Evolutionary conservation across 2,329 filamentous ascomycete species (phyloP).

Genomic region (Parafenestella ontariensis): DNA sequence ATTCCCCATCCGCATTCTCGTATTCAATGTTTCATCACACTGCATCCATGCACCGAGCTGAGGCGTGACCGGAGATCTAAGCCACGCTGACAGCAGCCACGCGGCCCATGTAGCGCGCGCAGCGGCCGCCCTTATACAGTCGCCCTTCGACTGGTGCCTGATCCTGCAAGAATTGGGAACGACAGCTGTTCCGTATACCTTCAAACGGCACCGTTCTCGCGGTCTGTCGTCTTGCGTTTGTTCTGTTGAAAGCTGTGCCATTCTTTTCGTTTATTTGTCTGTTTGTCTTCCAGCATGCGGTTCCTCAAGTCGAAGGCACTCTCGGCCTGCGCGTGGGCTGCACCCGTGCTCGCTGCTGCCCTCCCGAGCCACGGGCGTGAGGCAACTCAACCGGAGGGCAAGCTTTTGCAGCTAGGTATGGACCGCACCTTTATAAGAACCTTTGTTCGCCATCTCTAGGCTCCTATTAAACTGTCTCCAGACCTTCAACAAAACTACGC

Average conservation of each 20-base stretch:
- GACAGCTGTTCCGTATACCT: conserved; percentile 26
- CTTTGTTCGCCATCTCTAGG: conserved; percentile 37
- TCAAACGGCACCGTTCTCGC: conserved; percentile 25
- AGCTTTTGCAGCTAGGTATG: conserved; percentile 42
- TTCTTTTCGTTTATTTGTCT: conserved; percentile 12
- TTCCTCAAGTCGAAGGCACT: conserved; percentile 43
- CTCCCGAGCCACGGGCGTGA: conserved; percentile 23
- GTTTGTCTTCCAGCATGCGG: conserved; percentile 31
- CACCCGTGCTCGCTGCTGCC: conserved; percentile 39
- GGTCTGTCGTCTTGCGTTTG: conserved; percentile 14
- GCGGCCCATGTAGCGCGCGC: conserved; percentile 8
- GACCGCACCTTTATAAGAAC: conserved; percentile 25
- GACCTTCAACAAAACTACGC: conserved; percentile 45
- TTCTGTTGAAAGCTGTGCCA: conserved; percentile 4
- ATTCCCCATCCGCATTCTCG: not conserved
- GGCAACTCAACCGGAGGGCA: conserved; percentile 24
- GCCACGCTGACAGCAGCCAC: conserved; percentile 35
- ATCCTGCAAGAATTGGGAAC: conserved; percentile 24
- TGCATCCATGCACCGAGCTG: conserved; percentile 23
- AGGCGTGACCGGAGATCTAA: conserved; percentile 35
- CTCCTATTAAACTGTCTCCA: conserved; percentile 42
- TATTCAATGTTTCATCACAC: conserved; percentile 21
- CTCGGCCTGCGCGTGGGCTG: conserved; percentile 37
- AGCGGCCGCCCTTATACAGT: conserved; percentile 16
- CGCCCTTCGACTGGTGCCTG: conserved; percentile 43